Conservation (phyloP, 2,329 filamentous ascomycete genomes). For the Nannizzia gypsea region DNA sequence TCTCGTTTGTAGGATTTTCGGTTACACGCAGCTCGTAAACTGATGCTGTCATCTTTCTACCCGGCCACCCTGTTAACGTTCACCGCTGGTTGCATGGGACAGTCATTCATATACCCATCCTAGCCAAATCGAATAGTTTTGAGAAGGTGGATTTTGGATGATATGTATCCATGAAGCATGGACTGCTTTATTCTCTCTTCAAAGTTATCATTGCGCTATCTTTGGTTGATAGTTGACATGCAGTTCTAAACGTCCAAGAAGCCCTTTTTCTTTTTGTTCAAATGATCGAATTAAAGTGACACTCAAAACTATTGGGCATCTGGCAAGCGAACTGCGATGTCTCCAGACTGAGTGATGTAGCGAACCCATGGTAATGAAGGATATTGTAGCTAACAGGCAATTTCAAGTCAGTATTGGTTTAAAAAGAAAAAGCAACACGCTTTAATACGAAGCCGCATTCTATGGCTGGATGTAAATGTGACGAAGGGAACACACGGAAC, state of each 20-base stretch:
- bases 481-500: not conserved
- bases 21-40: conserved; percentile 1
- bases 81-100: not conserved
- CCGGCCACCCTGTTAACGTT: not conserved
- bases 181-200: not conserved
- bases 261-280: not conserved
- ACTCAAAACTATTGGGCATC: conserved; percentile 55
- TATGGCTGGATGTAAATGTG: not conserved
- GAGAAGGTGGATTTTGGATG: not conserved
- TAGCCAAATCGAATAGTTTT: not conserved
- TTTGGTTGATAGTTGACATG: not conserved
- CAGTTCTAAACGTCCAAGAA: not conserved
- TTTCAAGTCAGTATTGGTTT: not conserved
- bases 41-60: not conserved
- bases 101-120: not conserved
- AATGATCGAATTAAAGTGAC: not conserved
- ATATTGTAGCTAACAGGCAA: conserved; percentile 70
- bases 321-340: conserved; percentile 90
- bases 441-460: not conserved
- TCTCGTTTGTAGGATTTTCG: conserved; percentile 1
- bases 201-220: not conserved
- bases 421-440: not conserved
- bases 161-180: not conserved
- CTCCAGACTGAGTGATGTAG: conserved; percentile 96
- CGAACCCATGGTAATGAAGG: conserved; percentile 93